Evolutionary conservation across 768 basidiomycete genomes (phyloP).

Genomic region (Mycena kentingensis): DNA sequence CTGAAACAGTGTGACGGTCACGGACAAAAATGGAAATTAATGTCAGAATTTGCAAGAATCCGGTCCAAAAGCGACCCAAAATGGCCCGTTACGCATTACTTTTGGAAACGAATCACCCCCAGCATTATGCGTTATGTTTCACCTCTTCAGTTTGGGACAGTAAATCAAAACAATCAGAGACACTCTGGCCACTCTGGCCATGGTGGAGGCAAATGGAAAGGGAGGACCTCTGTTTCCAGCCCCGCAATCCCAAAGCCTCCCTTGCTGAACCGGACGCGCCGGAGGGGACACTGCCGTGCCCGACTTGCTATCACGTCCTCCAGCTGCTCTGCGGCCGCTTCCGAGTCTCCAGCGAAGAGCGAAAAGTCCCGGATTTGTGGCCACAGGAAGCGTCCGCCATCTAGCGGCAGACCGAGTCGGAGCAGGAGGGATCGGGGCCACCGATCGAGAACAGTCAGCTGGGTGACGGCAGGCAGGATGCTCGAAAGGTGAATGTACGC

Average conservation of each 20-base stretch:
- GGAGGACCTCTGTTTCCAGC: neutral
- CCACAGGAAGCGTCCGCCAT: neutral
- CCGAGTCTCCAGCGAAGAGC: conserved; percentile 5
- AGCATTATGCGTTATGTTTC: too few species aligned
- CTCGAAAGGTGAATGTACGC: conserved; percentile 3
- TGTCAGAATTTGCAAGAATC: too few species aligned
- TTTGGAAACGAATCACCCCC: too few species aligned
- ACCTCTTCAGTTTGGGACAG: too few species aligned
- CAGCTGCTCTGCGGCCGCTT: neutral
- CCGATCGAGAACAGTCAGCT: conserved; percentile 10
- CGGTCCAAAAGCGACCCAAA: too few species aligned
- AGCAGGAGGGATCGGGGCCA: conserved; percentile 3
- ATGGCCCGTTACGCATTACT: too few species aligned
- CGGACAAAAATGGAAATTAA: too few species aligned
- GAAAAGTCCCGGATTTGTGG: conserved; percentile 6
- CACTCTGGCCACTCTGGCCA: conserved; percentile 7
- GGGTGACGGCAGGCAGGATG: conserved; percentile 11
- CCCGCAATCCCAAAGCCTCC: neutral
- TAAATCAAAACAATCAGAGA: neutral
- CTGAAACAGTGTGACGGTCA: too few species aligned
- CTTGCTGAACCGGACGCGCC: conserved; percentile 4
- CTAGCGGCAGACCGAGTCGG: conserved; percentile 2
- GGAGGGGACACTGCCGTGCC: conserved; percentile 1
- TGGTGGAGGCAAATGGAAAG: conserved; percentile 4
- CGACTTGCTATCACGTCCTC: conserved; percentile 2